These are phyloP conservation scores for Flaveria brownii DNA, from an alignment of 129 eudicot species.

Conservation along the genomic window DNA sequence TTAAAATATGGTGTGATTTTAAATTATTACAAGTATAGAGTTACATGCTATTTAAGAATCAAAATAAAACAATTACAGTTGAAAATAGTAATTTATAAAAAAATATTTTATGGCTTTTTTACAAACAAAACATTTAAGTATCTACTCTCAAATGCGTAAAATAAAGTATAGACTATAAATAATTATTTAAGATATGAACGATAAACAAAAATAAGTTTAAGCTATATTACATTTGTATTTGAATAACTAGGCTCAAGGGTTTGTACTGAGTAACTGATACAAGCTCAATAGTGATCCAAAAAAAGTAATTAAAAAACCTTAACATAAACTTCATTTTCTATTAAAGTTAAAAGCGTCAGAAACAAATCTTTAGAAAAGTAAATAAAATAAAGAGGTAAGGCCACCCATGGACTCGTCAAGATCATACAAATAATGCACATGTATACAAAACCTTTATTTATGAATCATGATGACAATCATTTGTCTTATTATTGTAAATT, in stretches of 20 bases:
- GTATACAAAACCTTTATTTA: background rate
- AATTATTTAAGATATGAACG: background rate
- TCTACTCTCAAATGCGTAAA: background rate
- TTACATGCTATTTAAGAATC: no score
- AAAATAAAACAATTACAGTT: no score
- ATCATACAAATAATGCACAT: background rate
- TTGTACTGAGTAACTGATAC: no score
- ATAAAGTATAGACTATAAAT: background rate
- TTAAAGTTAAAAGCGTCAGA: background rate
- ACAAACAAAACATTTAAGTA: background rate
- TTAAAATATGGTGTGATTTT: no score
- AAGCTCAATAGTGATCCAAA: no score
- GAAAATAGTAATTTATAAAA: no score
- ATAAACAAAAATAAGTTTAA: background rate
- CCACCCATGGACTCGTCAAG: conserved; percentile 8
- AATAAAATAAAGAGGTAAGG: background rate
- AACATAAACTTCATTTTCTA: background rate
- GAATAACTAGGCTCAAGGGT: no score
- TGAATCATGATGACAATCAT: background rate
- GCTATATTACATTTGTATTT: background rate
- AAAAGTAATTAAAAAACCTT: background rate
- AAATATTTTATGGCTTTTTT: background rate
- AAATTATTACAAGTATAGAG: no score
- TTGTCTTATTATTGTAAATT: no score
- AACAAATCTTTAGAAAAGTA: background rate